Percentiles rank a stretch among this genome's conserved stretches.
Evolutionary conservation across 2,329 filamentous ascomycete species (phyloP).

Genomic region (Curvularia sp.): DNA sequence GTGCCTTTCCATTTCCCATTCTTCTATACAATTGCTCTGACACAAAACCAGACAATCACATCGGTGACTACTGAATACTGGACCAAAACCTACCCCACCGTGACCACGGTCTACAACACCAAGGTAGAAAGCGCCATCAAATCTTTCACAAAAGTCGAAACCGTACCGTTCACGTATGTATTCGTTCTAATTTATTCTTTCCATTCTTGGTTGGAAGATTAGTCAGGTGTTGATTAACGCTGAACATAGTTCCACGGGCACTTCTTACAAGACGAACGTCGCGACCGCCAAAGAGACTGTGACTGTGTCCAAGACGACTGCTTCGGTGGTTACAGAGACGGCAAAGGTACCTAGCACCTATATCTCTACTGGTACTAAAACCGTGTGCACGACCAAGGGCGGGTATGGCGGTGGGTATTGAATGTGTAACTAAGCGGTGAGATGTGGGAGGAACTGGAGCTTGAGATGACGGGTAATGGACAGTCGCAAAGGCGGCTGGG

Average conservation of each 20-base stretch:
- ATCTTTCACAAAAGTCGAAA: slow-evolving; percentile 21
- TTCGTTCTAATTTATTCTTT: no score
- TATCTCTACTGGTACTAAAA: slow-evolving; percentile 27
- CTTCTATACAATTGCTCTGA: background rate
- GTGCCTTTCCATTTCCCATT: no score
- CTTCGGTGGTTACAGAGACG: slow-evolving; percentile 26
- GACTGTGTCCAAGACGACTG: slow-evolving; percentile 17
- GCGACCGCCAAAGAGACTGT: slow-evolving; percentile 23
- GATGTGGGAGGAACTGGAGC: no score
- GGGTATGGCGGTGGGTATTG: slow-evolving; percentile 15
- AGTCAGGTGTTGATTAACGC: background rate
- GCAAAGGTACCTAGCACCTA: slow-evolving; percentile 28
- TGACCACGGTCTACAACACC: slow-evolving; percentile 25
- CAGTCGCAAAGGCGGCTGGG: background rate
- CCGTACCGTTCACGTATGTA: slow-evolving; percentile 29
- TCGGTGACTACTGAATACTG: slow-evolving; percentile 14
- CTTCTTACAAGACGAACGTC: slow-evolving; percentile 27
- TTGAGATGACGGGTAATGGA: background rate
- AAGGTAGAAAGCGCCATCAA: slow-evolving; percentile 21
- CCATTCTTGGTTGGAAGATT: no score
- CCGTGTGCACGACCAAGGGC: slow-evolving; percentile 29
- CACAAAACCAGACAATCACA: slow-evolving; percentile 10
- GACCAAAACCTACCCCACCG: slow-evolving; percentile 24
- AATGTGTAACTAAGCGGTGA: background rate
- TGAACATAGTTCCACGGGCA: slow-evolving; percentile 21